Percentiles rank a stretch among this genome's conserved stretches.
Conservation (phyloP, 176 grass and related monocot species). For the Miscanthus lutarioriparius region DNA sequence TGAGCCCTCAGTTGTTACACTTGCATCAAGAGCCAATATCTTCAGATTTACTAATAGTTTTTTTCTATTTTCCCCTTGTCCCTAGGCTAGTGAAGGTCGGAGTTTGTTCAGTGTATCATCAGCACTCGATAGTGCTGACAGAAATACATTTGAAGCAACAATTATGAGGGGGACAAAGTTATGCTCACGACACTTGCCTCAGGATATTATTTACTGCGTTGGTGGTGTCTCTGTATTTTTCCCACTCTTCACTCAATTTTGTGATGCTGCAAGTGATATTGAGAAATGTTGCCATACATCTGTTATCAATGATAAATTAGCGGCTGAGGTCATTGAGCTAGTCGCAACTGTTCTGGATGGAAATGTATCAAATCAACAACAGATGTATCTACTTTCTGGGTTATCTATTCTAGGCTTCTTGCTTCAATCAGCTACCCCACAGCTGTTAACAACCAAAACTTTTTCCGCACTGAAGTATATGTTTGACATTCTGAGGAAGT, state of each 20-base stretch:
- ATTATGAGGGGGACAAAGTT: slow-evolving; percentile 89
- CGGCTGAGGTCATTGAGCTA: slow-evolving; percentile 85
- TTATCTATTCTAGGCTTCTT: slow-evolving; percentile 90
- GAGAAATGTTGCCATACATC: background rate
- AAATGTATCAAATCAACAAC: slow-evolving; percentile 94
- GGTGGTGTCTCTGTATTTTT: slow-evolving; percentile 98
- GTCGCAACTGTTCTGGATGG: slow-evolving; percentile 93
- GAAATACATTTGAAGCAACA: slow-evolving; percentile 70
- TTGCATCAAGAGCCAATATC: background rate
- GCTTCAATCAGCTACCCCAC: slow-evolving; percentile 79
- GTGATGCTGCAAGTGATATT: slow-evolving; percentile 40
- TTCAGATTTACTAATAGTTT: background rate
- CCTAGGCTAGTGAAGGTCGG: slow-evolving; percentile 74
- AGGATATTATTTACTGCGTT: slow-evolving; percentile 99
- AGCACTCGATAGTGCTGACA: slow-evolving; percentile 65
- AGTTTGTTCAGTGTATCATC: slow-evolving; percentile 87
- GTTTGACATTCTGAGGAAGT: slow-evolving; percentile 72
- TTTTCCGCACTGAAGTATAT: slow-evolving; percentile 84
- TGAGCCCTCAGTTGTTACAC: background rate
- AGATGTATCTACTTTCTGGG: slow-evolving; percentile 97
- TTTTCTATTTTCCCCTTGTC: slow-evolving; percentile 6
- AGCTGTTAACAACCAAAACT: slow-evolving; percentile 75
- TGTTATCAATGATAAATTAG: slow-evolving; percentile 55
- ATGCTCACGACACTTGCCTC: slow-evolving; percentile 76
- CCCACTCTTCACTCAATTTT: slow-evolving; percentile 85